These are phyloP conservation scores for Microdochium trichocladiopsis DNA, from an alignment of 2,329 filamentous ascomycete species.

Conservation along the genomic window DNA sequence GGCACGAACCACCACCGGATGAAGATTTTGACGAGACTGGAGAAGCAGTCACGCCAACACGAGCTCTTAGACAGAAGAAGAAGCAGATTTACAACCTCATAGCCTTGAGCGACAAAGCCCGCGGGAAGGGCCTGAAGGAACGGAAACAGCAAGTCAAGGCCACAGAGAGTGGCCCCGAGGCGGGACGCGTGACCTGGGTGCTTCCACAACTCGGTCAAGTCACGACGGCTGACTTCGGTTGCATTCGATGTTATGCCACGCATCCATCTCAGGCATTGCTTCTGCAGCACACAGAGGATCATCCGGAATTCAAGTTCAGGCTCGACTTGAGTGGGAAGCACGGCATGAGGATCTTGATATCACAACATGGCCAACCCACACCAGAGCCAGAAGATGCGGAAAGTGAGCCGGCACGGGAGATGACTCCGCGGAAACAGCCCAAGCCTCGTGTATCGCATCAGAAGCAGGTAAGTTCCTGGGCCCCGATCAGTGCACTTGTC, in stretches of 20 bases:
- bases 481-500: background rate
- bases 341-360: slow-evolving; percentile 16
- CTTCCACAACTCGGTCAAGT: slow-evolving; percentile 37
- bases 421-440: slow-evolving; percentile 12
- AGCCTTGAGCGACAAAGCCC: slow-evolving; percentile 48
- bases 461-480: background rate
- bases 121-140: slow-evolving; percentile 41
- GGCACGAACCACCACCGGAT: slow-evolving; percentile 20
- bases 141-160: slow-evolving; percentile 25
- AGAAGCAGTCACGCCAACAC: slow-evolving; percentile 42
- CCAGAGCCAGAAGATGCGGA: slow-evolving; percentile 15
- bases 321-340: slow-evolving; percentile 20
- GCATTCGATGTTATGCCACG: slow-evolving; percentile 40
- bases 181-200: slow-evolving; percentile 34
- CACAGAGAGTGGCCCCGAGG: slow-evolving; percentile 14
- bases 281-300: slow-evolving; percentile 39
- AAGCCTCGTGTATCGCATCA: background rate
- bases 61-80: slow-evolving; percentile 40
- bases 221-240: slow-evolving; percentile 39
- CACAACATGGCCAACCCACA: slow-evolving; percentile 14
- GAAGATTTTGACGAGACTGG: slow-evolving; percentile 37
- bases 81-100: slow-evolving; percentile 54
- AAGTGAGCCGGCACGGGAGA: slow-evolving; percentile 13
- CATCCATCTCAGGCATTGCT: slow-evolving; percentile 41
- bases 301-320: slow-evolving; percentile 35